Evolutionary conservation across 345 rosid species (phyloP).

Genomic region (Citrus reticulata): DNA sequence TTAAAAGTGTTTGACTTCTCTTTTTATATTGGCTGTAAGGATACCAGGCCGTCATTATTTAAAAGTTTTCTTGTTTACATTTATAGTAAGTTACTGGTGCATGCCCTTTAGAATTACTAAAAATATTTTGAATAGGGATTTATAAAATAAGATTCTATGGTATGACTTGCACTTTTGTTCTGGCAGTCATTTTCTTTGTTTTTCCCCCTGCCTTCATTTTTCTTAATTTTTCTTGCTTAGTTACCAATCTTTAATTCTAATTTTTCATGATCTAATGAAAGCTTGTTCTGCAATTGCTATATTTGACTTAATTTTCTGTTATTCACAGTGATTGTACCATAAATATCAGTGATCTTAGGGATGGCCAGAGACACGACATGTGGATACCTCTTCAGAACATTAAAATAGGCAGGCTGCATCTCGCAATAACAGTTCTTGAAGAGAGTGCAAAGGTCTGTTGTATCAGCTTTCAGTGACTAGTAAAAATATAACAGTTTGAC

Average conservation of each 20-base stretch:
- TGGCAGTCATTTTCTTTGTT: not conserved
- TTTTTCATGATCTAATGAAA: not conserved
- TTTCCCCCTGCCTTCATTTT: not conserved
- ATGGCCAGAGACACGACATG: constrained; percentile 77
- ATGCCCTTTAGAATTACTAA: not conserved
- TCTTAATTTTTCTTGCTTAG: not conserved
- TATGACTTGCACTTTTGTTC: not conserved
- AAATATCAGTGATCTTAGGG: constrained; percentile 55
- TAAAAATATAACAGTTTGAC: not conserved
- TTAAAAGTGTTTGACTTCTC: not conserved
- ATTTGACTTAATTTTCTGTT: not conserved
- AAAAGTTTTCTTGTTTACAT: not conserved
- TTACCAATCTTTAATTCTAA: not conserved
- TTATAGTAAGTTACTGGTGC: not conserved
- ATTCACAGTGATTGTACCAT: constrained; percentile 56
- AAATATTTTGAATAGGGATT: not conserved
- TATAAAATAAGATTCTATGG: not conserved
- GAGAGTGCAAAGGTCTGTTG: constrained; percentile 47
- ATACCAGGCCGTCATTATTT: not conserved
- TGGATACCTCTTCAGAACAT: constrained; percentile 85
- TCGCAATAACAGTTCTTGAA: constrained; percentile 67
- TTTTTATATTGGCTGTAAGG: not conserved
- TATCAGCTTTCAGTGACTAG: not conserved
- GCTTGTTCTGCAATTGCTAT: not conserved
- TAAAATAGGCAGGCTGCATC: constrained; percentile 79